Evolutionary conservation across 2,329 filamentous ascomycete genomes (phyloP).

Genomic region (Aureobasidium lini): DNA sequence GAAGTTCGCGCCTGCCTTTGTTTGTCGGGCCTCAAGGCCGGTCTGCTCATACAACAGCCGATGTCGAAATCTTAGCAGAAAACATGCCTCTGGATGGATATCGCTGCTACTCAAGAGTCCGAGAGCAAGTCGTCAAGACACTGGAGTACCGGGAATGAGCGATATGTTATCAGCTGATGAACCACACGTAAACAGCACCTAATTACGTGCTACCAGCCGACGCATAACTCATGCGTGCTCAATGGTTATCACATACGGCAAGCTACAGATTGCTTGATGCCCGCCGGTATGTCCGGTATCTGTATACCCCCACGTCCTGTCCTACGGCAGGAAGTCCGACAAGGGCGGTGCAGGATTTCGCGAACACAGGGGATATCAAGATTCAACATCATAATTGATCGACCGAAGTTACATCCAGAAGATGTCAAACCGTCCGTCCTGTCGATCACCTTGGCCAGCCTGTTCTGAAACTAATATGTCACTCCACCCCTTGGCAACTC

Average conservation of each 20-base stretch:
- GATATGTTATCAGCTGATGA: no score
- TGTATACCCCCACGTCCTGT: neutral
- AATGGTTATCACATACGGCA: neutral
- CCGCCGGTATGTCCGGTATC: neutral
- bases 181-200: no score
- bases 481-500: neutral
- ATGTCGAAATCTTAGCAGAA: no score
- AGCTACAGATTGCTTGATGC: neutral
- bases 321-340: neutral
- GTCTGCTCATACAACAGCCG: no score
- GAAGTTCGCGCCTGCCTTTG: no score
- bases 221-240: neutral
- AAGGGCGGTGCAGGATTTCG: neutral
- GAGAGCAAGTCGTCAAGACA: no score
- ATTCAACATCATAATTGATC: neutral
- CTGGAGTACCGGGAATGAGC: no score
- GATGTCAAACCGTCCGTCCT: neutral
- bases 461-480: neutral
- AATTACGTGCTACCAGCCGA: no score
- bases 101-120: no score
- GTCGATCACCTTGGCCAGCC: constrained; percentile 4
- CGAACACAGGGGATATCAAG: neutral
- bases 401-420: neutral
- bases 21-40: no score
- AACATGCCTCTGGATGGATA: no score